A percentile compares a stretch with the other conserved stretches of the same genome.
These are phyloP conservation scores for Fusarium phyllophilum DNA, from an alignment of 2,329 filamentous ascomycete genomes.

Conservation along the genomic window DNA sequence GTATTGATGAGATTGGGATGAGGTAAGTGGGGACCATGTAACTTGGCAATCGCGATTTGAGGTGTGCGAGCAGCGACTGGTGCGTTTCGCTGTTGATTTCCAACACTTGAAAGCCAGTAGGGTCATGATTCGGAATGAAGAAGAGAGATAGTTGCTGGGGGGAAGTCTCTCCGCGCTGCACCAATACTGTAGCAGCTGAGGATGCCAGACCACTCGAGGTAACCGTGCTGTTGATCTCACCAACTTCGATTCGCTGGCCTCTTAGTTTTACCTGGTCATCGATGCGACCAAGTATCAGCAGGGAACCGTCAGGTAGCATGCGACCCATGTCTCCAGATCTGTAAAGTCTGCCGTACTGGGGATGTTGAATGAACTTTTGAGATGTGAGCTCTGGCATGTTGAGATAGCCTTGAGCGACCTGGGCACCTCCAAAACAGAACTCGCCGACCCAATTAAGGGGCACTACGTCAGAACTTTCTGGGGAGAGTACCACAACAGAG, in stretches of 20 bases:
- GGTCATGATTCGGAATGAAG: slow-evolving; percentile 62
- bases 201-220: slow-evolving; percentile 61
- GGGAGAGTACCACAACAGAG: slow-evolving; percentile 72
- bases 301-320: slow-evolving; percentile 78
- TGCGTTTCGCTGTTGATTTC: slow-evolving; percentile 50
- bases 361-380: slow-evolving; percentile 75
- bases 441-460: slow-evolving; percentile 82
- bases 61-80: slow-evolving; percentile 60
- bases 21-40: slow-evolving; percentile 86
- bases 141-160: slow-evolving; percentile 73
- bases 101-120: slow-evolving; percentile 50
- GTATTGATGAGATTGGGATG: slow-evolving; percentile 75
- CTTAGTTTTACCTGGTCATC: slow-evolving; percentile 86
- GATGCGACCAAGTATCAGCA: slow-evolving; percentile 77
- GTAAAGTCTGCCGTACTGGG: slow-evolving; percentile 77
- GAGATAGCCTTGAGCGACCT: slow-evolving; percentile 81
- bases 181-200: slow-evolving; percentile 73
- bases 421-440: slow-evolving; percentile 86
- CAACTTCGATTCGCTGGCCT: slow-evolving; percentile 81
- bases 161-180: slow-evolving; percentile 52
- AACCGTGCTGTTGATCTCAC: slow-evolving; percentile 75
- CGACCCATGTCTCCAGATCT: slow-evolving; percentile 85
- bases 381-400: slow-evolving; percentile 70
- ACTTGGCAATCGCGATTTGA: slow-evolving; percentile 68
- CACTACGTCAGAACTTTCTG: slow-evolving; percentile 60